These are phyloP conservation scores for Luvunga scandens DNA, from an alignment of 345 rosid species.

Conservation along the genomic window DNA sequence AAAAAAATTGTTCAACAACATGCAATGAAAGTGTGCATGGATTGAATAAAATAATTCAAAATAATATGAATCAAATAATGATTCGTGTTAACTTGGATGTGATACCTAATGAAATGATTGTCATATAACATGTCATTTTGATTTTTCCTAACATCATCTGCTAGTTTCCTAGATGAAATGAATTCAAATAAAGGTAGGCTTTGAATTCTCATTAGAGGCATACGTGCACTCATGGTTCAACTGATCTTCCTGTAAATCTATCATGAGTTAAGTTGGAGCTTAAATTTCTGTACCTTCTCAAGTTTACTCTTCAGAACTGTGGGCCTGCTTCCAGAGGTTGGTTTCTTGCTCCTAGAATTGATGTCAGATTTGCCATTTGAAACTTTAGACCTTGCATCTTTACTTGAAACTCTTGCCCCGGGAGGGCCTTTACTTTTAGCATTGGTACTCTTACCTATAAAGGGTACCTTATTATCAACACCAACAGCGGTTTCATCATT, in stretches of 20 bases:
- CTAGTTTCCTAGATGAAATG: not conserved
- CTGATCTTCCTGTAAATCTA: not conserved
- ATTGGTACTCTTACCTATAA: conserved; percentile 24
- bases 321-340: conserved; percentile 59
- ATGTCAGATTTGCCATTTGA: conserved; percentile 49
- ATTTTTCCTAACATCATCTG: not conserved
- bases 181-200: not conserved
- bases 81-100: no score
- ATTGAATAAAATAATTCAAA: not conserved
- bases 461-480: conserved; percentile 29
- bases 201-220: not conserved
- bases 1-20: not conserved
- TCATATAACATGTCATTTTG: not conserved
- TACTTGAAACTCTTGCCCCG: conserved; percentile 36
- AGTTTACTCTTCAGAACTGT: conserved; percentile 55
- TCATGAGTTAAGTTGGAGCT: not conserved
- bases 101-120: not conserved
- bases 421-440: conserved; percentile 35
- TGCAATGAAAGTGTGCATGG: not conserved
- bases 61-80: not conserved
- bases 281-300: conserved; percentile 49
- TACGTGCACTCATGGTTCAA: not conserved
- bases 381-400: conserved; percentile 53
- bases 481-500: conserved; percentile 29
- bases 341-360: conserved; percentile 49